These are phyloP conservation scores for Aspergillus quadrilineatus DNA, from an alignment of 2,329 filamentous ascomycete genomes.

Conservation along the genomic window DNA sequence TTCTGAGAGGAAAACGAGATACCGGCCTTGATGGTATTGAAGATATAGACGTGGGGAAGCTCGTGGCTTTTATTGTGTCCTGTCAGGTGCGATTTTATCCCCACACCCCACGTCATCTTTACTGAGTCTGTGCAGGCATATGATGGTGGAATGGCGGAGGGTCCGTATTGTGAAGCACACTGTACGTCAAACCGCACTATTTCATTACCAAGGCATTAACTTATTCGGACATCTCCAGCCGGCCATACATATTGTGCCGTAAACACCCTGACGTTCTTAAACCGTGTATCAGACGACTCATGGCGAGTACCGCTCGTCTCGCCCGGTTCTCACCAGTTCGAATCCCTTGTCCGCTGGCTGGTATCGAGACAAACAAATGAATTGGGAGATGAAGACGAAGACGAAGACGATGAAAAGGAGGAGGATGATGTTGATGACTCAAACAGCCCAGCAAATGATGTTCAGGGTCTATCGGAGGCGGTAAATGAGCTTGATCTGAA, in stretches of 20 bases:
- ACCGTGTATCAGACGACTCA: conserved; percentile 52
- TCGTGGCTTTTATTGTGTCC: conserved; percentile 68
- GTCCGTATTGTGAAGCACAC: conserved; percentile 77
- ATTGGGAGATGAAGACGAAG: conserved; percentile 47
- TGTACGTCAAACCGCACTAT: conserved; percentile 51
- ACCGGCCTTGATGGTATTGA: conserved; percentile 57
- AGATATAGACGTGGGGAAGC: conserved; percentile 71
- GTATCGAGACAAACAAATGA: conserved; percentile 65
- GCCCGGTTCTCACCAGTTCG: conserved; percentile 31
- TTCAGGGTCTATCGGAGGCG: not conserved
- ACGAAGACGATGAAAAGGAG: conserved; percentile 31
- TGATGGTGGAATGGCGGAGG: conserved; percentile 80
- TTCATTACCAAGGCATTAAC: conserved; percentile 6
- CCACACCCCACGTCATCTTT: conserved; percentile 10
- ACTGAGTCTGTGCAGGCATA: conserved; percentile 60
- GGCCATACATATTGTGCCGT: conserved; percentile 91
- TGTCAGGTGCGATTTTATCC: conserved; percentile 52
- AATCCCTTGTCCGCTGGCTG: conserved; percentile 55
- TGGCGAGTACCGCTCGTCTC: conserved; percentile 24
- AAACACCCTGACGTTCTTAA: conserved; percentile 72
- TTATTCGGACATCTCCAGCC: conserved; percentile 50
- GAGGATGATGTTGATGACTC: not conserved
- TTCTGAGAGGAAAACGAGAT: conserved; percentile 65
- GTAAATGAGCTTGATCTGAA: conserved; percentile 20
- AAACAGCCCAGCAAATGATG: not conserved